phyloP scores from a whole-genome alignment of 805 yeast genomes.

The Barnettozyma californica region DNA sequence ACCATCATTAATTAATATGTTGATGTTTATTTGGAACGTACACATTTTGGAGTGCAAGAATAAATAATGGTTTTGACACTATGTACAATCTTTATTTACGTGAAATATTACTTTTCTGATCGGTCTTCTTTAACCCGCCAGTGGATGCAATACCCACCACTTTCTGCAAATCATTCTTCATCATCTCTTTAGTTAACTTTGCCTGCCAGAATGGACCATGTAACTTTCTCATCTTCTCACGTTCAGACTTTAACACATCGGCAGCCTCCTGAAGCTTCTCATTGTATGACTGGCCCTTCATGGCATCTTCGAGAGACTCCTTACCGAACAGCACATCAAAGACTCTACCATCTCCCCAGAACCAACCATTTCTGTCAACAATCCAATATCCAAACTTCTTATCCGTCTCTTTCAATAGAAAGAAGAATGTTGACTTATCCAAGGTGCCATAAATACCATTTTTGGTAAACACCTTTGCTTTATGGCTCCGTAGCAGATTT shows the following conservation, averaged over 20 bases:
- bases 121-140: conserved; percentile 5
- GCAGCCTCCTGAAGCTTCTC: conserved; percentile 20
- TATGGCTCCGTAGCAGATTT: conserved; percentile 48
- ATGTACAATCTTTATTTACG: background rate
- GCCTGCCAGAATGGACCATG: conserved; percentile 22
- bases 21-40: too few species aligned
- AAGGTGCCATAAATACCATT: conserved; percentile 83
- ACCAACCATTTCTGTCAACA: conserved; percentile 81
- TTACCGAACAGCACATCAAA: conserved; percentile 79
- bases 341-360: conserved; percentile 89
- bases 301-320: conserved; percentile 72
- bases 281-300: conserved; percentile 27
- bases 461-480: conserved; percentile 77
- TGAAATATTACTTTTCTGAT: background rate
- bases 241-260: conserved; percentile 17
- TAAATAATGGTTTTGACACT: background rate
- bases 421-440: conserved; percentile 68
- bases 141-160: conserved; percentile 15
- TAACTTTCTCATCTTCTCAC: conserved; percentile 16
- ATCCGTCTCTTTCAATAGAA: conserved; percentile 58
- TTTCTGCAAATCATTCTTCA: conserved; percentile 18
- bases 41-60: too few species aligned
- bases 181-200: conserved; percentile 16
- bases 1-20: too few species aligned
- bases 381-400: conserved; percentile 52